A percentile compares a stretch with the other conserved stretches of the same genome.
Conservation (phyloP, 352 stramenopile genomes). For the Phytophthora multivora region DNA sequence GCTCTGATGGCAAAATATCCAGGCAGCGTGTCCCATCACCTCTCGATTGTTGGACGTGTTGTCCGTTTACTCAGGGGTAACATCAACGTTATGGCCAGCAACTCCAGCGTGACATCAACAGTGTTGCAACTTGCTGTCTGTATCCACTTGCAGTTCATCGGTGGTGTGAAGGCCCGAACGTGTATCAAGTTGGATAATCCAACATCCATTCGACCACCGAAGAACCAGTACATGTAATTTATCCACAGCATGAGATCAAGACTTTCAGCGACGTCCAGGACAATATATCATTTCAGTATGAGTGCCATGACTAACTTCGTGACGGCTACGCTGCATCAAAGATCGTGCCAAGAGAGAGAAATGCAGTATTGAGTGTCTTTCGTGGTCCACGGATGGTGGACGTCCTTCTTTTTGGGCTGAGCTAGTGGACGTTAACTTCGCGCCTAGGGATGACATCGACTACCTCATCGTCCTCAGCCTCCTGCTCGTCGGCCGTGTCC, state of each 20-base stretch:
- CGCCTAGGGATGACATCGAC: slow-evolving; percentile 70
- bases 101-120: slow-evolving; percentile 10
- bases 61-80: background rate
- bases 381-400: too few relatives aligned
- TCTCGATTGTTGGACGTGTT: background rate
- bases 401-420: background rate
- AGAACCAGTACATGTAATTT: background rate
- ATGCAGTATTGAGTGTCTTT: slow-evolving; percentile 19
- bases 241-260: too few relatives aligned
- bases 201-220: slow-evolving; percentile 9
- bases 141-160: background rate
- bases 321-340: background rate
- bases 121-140: background rate
- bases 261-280: background rate
- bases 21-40: slow-evolving; percentile 21
- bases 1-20: slow-evolving; percentile 23
- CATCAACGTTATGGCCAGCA: slow-evolving; percentile 10
- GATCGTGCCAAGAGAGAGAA: slow-evolving; percentile 5
- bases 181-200: too few relatives aligned
- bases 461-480: slow-evolving; percentile 64
- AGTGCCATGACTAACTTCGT: too few relatives aligned
- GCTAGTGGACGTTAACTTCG: slow-evolving; percentile 59
- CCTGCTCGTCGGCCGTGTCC: slow-evolving; percentile 39
- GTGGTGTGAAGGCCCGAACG: background rate
- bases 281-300: too few relatives aligned